These are phyloP conservation scores for Dictyophora rubrovolvata DNA, from an alignment of 768 basidiomycete species.

Conservation along the genomic window DNA sequence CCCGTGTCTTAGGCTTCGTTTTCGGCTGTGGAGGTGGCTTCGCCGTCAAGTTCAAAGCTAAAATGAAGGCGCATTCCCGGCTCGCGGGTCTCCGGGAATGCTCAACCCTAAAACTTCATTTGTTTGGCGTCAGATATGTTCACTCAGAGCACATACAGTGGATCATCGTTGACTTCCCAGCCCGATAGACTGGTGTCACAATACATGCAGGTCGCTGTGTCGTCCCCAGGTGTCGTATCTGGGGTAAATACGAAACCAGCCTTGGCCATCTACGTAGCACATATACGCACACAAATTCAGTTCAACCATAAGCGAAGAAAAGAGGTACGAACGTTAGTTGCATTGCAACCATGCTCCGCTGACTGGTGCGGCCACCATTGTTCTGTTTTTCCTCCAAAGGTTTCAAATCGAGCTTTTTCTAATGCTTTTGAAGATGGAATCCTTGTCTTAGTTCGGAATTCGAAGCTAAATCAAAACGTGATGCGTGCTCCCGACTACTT, in stretches of 20 bases:
- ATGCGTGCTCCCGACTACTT: background rate
- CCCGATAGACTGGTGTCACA: conserved; percentile 72
- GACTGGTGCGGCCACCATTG: conserved; percentile 61
- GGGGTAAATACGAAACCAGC: conserved; percentile 84
- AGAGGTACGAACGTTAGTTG: conserved; percentile 43
- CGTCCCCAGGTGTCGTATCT: conserved; percentile 47
- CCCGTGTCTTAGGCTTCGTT: background rate
- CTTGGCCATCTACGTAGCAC: conserved; percentile 58
- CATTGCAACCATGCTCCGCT: conserved; percentile 54
- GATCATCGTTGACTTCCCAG: conserved; percentile 85
- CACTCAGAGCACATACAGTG: conserved; percentile 48
- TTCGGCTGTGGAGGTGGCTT: background rate
- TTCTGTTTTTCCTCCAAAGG: conserved; percentile 39
- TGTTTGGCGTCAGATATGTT: background rate
- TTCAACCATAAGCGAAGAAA: background rate
- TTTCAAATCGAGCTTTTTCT: conserved; percentile 62
- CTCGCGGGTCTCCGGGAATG: conserved; percentile 50
- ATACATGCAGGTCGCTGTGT: conserved; percentile 78
- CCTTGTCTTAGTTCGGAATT: conserved; percentile 47
- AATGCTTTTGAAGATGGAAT: conserved; percentile 57
- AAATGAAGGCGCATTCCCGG: conserved; percentile 43
- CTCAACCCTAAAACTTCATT: conserved; percentile 43
- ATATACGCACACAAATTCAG: background rate
- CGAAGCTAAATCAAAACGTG: conserved; percentile 34
- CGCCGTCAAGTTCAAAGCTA: conserved; percentile 9